phyloP scores from a whole-genome alignment of 2,329 filamentous ascomycete genomes.

The Aureobasidium subglaciale region DNA sequence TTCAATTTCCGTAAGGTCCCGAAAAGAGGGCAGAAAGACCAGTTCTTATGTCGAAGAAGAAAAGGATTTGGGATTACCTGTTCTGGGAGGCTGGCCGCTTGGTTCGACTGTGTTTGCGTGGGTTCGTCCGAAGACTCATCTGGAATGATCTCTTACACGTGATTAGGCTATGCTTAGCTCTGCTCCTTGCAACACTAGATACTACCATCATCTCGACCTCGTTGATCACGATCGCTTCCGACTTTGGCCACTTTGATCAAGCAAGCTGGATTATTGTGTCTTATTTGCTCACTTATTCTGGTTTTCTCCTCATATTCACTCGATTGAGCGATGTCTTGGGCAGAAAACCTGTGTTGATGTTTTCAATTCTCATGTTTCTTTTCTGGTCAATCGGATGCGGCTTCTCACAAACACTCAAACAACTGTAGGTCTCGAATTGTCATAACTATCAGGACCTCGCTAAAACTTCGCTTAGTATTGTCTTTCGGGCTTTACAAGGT shows the following conservation, averaged over 20 bases:
- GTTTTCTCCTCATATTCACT: constrained; percentile 15
- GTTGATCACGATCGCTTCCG: constrained; percentile 8
- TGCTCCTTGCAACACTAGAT: constrained; percentile 10
- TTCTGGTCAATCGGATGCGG: constrained; percentile 13
- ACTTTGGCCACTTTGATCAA: constrained; percentile 9
- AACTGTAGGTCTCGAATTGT: neutral
- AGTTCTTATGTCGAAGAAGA: neutral
- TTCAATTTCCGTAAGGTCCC: neutral
- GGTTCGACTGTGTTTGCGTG: constrained; percentile 1
- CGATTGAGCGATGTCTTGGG: constrained; percentile 14
- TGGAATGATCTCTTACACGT: neutral
- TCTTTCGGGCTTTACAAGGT: constrained; percentile 13
- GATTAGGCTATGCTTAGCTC: neutral
- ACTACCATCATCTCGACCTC: constrained; percentile 13
- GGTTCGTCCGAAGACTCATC: neutral
- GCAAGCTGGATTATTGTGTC: constrained; percentile 8
- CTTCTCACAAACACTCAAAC: constrained; percentile 1
- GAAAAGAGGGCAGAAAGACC: neutral
- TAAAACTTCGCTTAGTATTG: neutral
- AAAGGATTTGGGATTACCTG: neutral
- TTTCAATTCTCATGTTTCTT: constrained; percentile 6
- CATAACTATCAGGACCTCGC: too few species aligned
- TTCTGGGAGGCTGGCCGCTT: neutral
- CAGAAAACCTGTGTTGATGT: constrained; percentile 1
- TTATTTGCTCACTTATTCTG: constrained; percentile 11